Percentiles rank a stretch among this genome's conserved stretches.
phyloP scores from a whole-genome alignment of 352 stramenopile species.

The Phytophthora tentaculata region DNA sequence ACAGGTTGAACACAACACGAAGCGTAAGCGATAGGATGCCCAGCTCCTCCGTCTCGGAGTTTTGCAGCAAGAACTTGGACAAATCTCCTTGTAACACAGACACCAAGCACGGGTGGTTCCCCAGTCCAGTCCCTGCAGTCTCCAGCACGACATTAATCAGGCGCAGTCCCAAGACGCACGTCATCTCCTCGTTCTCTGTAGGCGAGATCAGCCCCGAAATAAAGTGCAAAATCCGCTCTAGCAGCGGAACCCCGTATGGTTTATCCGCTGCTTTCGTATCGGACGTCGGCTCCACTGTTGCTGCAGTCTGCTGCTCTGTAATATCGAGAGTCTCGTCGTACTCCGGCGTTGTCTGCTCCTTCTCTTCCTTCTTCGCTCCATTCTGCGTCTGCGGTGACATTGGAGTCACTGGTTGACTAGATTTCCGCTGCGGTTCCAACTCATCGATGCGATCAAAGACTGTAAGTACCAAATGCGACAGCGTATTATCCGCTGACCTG shows the following conservation, averaged over 20 bases:
- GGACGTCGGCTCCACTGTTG: slow-evolving; percentile 11
- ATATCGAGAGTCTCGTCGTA: slow-evolving; percentile 42
- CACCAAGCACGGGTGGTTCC: slow-evolving; percentile 76
- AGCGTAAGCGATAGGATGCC: slow-evolving; percentile 91
- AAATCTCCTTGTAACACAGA: slow-evolving; percentile 94
- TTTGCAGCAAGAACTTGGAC: slow-evolving; percentile 97
- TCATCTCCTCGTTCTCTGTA: slow-evolving; percentile 89
- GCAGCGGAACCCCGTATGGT: slow-evolving; percentile 87
- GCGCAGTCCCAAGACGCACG: slow-evolving; percentile 90
- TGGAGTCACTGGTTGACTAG: slow-evolving; percentile 13
- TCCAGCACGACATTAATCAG: slow-evolving; percentile 98
- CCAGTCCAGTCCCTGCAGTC: slow-evolving; percentile 88
- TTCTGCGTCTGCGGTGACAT: slow-evolving; percentile 5
- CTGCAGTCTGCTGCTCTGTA: slow-evolving; percentile 2
- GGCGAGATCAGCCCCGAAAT: slow-evolving; percentile 94
- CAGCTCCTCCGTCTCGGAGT: slow-evolving; percentile 96
- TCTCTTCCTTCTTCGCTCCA: slow-evolving; percentile 2
- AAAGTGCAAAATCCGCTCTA: slow-evolving; percentile 95
- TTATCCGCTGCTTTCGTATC: slow-evolving; percentile 35
- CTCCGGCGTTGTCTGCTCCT: slow-evolving; percentile 18
- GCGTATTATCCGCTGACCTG: slow-evolving; percentile 94
- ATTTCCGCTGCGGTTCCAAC: slow-evolving; percentile 45
- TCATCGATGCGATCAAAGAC: slow-evolving; percentile 94
- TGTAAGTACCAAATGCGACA: slow-evolving; percentile 97
- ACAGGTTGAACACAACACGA: slow-evolving; percentile 99